phyloP scores from a whole-genome alignment of 2,329 filamentous ascomycete genomes.

The Teratosphaeria epicoccoides region DNA sequence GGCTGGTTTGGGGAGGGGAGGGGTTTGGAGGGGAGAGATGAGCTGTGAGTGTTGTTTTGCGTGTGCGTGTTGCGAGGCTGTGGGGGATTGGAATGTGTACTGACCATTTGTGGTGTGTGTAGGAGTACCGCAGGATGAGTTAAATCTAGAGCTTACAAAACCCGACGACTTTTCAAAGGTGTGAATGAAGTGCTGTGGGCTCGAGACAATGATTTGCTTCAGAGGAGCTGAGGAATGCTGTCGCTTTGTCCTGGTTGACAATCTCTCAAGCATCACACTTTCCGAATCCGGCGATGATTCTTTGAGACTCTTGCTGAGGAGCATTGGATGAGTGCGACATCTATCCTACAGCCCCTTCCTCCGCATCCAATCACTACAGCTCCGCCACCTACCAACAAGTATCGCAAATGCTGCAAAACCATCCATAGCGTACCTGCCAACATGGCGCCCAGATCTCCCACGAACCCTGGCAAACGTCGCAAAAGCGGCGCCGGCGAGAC shows the following conservation, averaged over 20 bases:
- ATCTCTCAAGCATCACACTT: neutral
- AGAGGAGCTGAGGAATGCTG: neutral
- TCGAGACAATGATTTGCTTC: neutral
- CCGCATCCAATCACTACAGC: neutral
- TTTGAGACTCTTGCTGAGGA: neutral
- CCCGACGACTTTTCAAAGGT: neutral
- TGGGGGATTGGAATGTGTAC: neutral
- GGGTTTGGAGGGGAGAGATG: neutral
- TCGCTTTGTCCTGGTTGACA: neutral
- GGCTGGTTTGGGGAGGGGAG: conserved; percentile 34
- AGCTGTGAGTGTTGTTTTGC: neutral
- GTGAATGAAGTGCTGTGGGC: neutral
- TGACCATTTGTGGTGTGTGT: neutral
- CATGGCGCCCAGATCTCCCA: neutral
- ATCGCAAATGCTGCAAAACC: too few species aligned
- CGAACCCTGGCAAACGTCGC: neutral
- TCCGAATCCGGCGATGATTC: neutral
- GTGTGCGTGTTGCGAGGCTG: neutral
- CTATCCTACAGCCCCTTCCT: neutral
- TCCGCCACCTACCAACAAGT: neutral
- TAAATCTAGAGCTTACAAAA: neutral
- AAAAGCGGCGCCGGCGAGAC: neutral
- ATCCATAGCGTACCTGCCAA: too few species aligned
- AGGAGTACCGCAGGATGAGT: neutral
- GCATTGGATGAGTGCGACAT: neutral